Base-by-base conservation (phyloP, 331 rosid genomes). In the Malus hybrid region DNA sequence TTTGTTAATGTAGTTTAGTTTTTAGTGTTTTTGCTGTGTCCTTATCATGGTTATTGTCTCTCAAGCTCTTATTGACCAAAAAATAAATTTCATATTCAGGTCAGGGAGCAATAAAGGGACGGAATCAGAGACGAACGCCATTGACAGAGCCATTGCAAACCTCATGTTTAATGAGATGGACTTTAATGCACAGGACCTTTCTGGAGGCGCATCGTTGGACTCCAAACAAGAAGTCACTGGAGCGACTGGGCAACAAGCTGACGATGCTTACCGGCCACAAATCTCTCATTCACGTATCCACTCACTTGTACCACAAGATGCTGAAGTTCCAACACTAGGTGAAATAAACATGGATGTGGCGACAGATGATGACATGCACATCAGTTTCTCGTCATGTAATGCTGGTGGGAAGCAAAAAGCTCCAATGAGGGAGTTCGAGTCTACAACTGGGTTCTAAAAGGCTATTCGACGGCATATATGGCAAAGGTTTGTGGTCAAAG, bases 111-210 rank as follows among this genome's bases (percentile, higher is more conserved):
- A 73, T 48, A 74, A 69, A 63, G 71, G 69, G 62, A 76, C 46
- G 72, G 91, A 88, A 81, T 81, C 80, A 10, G 87, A 79, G 82
- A 86, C 96, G 10, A 86, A 90, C 82, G 69, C 79, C 6, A 67
- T 86, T 33, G 96, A 90, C 82, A 83, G 96, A 77, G 87, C 87
- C 15, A 76, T 86, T 66, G 96, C 93, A 39, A 86, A 76, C 80
- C 89, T 90, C 76, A 88, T 90, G 91, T 90, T 86, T 83, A 89
- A 82, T 68, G 83, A 82, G 61, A 84, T 57, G 68, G 89, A 87
- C 59, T 68, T 77, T 2, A 77, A 72, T 64, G 79, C 31, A 5
- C 82, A 72, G 72, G 83, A 79, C 67, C 81, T 71, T 74, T 75
- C 88, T 71, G 69, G 74, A 2, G 63, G 86, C 16, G 60, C 86